Percentiles rank a stretch among this genome's conserved stretches.
Conservation (phyloP, 495 filamentous ascomycete genomes). For the Bacidia gigantensis region DNA sequence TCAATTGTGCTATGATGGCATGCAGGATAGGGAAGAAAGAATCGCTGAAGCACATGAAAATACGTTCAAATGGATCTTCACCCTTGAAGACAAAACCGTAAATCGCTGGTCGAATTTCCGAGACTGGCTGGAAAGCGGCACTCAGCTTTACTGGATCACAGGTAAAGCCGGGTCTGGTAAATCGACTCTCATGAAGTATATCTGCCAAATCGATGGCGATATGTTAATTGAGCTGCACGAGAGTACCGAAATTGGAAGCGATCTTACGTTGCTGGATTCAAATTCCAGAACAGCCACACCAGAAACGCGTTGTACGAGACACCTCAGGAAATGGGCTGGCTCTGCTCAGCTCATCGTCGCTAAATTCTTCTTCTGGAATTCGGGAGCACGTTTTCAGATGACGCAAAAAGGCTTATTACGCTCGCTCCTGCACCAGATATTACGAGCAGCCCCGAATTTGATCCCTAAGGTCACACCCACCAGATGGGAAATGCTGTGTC, state of each 20-base stretch:
- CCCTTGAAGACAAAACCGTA: not conserved
- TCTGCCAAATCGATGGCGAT: too few relatives aligned
- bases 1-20: slow-evolving; percentile 17
- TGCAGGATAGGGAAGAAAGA: slow-evolving; percentile 14
- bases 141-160: slow-evolving; percentile 26
- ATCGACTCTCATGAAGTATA: slow-evolving; percentile 31
- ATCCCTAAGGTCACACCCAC: not conserved
- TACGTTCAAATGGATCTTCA: slow-evolving; percentile 26
- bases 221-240: too few relatives aligned
- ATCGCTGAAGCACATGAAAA: slow-evolving; percentile 15
- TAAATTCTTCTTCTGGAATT: slow-evolving; percentile 23
- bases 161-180: slow-evolving; percentile 34
- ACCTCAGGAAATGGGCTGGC: slow-evolving; percentile 7
- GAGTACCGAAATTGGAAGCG: too few relatives aligned
- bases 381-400: slow-evolving; percentile 16
- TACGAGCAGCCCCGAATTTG: slow-evolving; percentile 9
- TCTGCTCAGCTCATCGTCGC: slow-evolving; percentile 10
- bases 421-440: slow-evolving; percentile 21
- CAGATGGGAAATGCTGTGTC: not conserved
- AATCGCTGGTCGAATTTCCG: slow-evolving; percentile 18
- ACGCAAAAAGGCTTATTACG: slow-evolving; percentile 21
- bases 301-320: slow-evolving; percentile 1
- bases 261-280: too few relatives aligned
- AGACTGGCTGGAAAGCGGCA: slow-evolving; percentile 21
- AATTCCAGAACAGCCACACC: too few relatives aligned